Percentiles rank a stretch among this genome's conserved stretches.
Conservation (phyloP, 1,284 basidiomycete genomes). For the Ganoderma boninense region DNA sequence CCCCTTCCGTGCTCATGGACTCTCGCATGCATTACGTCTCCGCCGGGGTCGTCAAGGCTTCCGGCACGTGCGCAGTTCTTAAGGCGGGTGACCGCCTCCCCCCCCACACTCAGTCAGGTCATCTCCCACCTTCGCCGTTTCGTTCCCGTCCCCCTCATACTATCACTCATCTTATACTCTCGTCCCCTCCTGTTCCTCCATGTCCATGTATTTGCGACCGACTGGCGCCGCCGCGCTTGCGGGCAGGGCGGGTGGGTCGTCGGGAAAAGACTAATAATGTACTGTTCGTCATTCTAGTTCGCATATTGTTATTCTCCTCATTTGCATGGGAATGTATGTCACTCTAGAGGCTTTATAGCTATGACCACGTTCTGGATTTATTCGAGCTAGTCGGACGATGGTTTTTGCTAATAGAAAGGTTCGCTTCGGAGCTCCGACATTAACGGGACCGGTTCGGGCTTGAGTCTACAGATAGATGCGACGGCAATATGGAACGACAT, state of each 20-base stretch:
- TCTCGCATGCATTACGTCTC: slow-evolving; percentile 7
- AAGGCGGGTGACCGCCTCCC: not conserved
- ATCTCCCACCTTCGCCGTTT: slow-evolving; percentile 1
- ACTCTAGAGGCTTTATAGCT: slow-evolving; percentile 1
- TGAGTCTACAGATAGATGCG: too few species aligned
- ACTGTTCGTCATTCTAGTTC: slow-evolving; percentile 20
- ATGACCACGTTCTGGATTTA: not conserved
- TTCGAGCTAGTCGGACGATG: not conserved
- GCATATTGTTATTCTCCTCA: slow-evolving; percentile 24
- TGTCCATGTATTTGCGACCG: slow-evolving; percentile 8
- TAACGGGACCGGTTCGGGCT: too few species aligned
- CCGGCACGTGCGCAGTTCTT: not conserved
- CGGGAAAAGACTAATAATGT: slow-evolving; percentile 16
- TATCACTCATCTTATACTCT: not conserved
- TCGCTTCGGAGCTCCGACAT: not conserved
- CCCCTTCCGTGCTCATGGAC: slow-evolving; percentile 21
- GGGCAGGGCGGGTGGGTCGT: not conserved
- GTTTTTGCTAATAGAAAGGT: too few species aligned
- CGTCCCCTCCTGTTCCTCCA: slow-evolving; percentile 3
- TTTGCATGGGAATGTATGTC: slow-evolving; percentile 15
- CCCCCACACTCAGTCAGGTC: slow-evolving; percentile 1
- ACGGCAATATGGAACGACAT: too few species aligned
- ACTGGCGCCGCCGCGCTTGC: slow-evolving; percentile 13
- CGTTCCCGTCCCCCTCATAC: slow-evolving; percentile 1
- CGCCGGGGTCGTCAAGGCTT: not conserved